Conservation (phyloP, 148 eudicot genomes). For the Rhododendron kiyosumense region DNA sequence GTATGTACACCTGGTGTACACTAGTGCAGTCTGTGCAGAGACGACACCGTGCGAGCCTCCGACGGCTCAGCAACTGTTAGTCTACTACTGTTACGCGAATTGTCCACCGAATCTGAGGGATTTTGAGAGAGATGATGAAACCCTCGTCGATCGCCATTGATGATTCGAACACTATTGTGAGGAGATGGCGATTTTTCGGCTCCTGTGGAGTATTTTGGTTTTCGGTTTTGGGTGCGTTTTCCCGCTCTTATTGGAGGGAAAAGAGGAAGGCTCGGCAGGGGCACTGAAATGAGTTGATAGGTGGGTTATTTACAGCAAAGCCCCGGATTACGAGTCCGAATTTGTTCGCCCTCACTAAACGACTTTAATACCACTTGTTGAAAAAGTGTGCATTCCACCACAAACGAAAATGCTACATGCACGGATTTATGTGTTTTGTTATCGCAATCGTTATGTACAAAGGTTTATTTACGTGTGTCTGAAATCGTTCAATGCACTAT, state of each 20-base stretch:
- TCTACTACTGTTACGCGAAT: not conserved
- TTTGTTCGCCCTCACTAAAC: too few relatives aligned
- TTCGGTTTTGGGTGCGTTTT: not conserved
- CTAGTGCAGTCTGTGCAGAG: not conserved
- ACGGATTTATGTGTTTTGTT: too few relatives aligned
- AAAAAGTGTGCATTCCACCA: too few relatives aligned
- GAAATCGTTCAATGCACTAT: not conserved
- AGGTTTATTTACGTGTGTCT: too few relatives aligned
- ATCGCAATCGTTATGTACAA: too few relatives aligned
- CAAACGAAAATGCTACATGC: too few relatives aligned
- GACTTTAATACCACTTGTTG: too few relatives aligned
- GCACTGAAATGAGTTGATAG: not conserved
- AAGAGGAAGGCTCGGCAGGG: not conserved
- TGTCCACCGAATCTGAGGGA: not conserved
- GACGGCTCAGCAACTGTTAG: not conserved
- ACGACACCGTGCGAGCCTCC: not conserved
- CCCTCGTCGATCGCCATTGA: slow-evolving; percentile 4
- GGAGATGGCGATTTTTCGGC: not conserved
- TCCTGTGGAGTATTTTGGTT: too few relatives aligned
- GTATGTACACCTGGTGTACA: not conserved
- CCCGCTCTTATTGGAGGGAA: slow-evolving; percentile 3
- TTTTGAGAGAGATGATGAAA: not conserved
- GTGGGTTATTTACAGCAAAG: not conserved
- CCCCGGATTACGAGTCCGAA: not conserved
- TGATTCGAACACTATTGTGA: not conserved